Evolutionary conservation across 116 monocot genomes (phyloP).

Genomic region (Zostera marina): DNA sequence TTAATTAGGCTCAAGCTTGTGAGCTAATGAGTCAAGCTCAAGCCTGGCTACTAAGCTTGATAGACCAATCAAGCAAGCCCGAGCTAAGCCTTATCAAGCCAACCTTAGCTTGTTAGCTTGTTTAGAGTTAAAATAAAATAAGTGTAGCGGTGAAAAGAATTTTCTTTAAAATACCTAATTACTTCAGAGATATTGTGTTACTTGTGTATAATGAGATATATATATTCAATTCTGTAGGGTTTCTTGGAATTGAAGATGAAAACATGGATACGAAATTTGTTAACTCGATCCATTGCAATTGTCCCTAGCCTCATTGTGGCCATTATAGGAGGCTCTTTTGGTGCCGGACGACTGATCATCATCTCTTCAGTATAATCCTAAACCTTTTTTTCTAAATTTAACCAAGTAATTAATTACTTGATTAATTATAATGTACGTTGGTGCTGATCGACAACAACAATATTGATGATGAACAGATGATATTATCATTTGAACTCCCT

Average conservation of each 20-base stretch:
- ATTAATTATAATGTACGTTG: background rate
- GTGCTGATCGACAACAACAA: too few relatives aligned
- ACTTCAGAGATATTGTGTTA: too few relatives aligned
- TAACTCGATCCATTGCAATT: slow-evolving; percentile 61
- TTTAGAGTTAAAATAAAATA: too few relatives aligned
- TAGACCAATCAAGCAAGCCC: too few relatives aligned
- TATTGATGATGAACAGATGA: slow-evolving; percentile 24
- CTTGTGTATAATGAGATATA: background rate
- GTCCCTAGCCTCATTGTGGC: slow-evolving; percentile 55
- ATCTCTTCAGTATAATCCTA: slow-evolving; percentile 48
- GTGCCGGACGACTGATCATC: slow-evolving; percentile 66
- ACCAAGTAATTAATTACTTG: background rate
- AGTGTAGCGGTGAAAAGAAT: too few relatives aligned
- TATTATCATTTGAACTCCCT: slow-evolving; percentile 88
- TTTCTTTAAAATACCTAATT: too few relatives aligned
- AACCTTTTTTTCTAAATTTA: too few relatives aligned
- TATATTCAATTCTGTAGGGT: slow-evolving; percentile 25
- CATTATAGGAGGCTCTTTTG: slow-evolving; percentile 55
- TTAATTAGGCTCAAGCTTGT: too few relatives aligned
- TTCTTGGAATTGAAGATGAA: slow-evolving; percentile 71
- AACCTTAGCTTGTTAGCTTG: too few relatives aligned
- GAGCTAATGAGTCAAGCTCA: too few relatives aligned
- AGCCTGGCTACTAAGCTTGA: too few relatives aligned
- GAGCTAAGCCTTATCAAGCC: too few relatives aligned
- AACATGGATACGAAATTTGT: slow-evolving; percentile 48